Conservation (phyloP, 2,329 filamentous ascomycete genomes). For the Endocalyx cinctus region DNA sequence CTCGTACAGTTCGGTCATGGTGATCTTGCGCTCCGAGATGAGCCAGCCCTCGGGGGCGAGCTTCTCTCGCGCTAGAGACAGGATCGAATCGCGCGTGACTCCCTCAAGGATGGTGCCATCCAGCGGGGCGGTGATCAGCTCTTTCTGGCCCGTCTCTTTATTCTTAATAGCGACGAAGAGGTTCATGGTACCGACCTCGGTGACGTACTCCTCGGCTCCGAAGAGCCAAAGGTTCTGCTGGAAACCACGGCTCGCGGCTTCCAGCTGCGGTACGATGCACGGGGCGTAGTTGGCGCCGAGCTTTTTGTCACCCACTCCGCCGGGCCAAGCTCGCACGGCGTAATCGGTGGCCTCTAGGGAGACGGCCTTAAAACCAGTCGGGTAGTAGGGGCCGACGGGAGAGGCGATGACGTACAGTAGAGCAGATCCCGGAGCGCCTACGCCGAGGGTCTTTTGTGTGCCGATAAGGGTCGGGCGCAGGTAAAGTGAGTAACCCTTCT, state of each 20-base stretch:
- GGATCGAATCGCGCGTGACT: slow-evolving; percentile 86
- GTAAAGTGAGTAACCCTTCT: slow-evolving; percentile 89
- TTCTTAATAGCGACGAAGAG: slow-evolving; percentile 84
- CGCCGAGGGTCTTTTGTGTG: slow-evolving; percentile 89
- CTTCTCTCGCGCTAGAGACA: slow-evolving; percentile 79
- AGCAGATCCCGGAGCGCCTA: slow-evolving; percentile 86
- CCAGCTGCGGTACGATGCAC: slow-evolving; percentile 92
- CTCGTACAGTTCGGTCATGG: slow-evolving; percentile 79
- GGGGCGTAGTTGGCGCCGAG: slow-evolving; percentile 99
- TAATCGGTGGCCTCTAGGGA: slow-evolving; percentile 95
- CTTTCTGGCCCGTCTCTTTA: slow-evolving; percentile 83
- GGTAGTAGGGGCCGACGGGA: slow-evolving; percentile 96
- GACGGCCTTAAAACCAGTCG: slow-evolving; percentile 95
- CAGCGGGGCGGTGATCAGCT: slow-evolving; percentile 89
- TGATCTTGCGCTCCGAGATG: slow-evolving; percentile 83
- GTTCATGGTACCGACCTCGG: slow-evolving; percentile 99
- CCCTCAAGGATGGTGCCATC: slow-evolving; percentile 96
- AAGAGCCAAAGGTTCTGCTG: slow-evolving; percentile 99
- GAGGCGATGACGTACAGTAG: slow-evolving; percentile 93
- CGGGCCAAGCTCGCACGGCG: slow-evolving; percentile 94
- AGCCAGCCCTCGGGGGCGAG: slow-evolving; percentile 84
- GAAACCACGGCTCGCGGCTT: slow-evolving; percentile 86
- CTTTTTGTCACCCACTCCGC: slow-evolving; percentile 97
- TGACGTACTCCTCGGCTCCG: slow-evolving; percentile 90
- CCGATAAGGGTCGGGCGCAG: slow-evolving; percentile 95